Base-by-base conservation (phyloP, 495 filamentous ascomycete species). In the Ramalina intermedia region DNA sequence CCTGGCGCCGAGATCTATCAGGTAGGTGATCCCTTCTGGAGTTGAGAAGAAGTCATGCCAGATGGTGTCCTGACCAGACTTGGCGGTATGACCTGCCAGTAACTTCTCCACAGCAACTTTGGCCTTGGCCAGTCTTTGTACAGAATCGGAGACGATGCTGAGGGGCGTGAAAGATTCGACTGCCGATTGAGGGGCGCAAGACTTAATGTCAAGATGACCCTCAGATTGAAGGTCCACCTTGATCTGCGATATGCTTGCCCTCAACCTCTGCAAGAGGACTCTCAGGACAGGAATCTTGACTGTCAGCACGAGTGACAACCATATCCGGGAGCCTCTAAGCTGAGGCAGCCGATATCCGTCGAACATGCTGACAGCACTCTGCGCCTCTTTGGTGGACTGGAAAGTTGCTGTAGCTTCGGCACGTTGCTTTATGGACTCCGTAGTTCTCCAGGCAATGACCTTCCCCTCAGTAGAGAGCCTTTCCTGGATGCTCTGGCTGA, bases 91-190 rank as follows among this genome's bases (percentile, higher is more conserved):
- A 13, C 55, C 55, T 24, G 37, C 40, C 16, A 57, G 38, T 21
- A 55, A 48, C 26, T 29, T 51, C n/a, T 57, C 47, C 6, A 57
- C 43, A 1, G 26, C 37, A 39, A 39, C 40, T 39, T 57, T 57
- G 26, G 55, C 52, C 38, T 45, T 54, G 26, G 33, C 53, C 0
- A 57, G 36, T n/a, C 43, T 13, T 29, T 55, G 20, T 39, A 37
- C 37, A 9, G 23, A 37, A 16, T 48, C 36, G 6, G 46, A 44
- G 12, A 47, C 35, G 41, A 57, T 40, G 13, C 46, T 37, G 3
- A 57, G 40, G 18, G 43, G 36, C 17, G 43, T 54, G 27, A 49
- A 51, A 1, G 13, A 4, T 6, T 43, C 18, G 7, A 23, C 35
- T 17, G 11, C 6, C 26, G 8, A 4, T 17, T 9, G n/a, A 13